phyloP scores from a whole-genome alignment of 2,329 filamentous ascomycete genomes.

The Monosporascus sp. region DNA sequence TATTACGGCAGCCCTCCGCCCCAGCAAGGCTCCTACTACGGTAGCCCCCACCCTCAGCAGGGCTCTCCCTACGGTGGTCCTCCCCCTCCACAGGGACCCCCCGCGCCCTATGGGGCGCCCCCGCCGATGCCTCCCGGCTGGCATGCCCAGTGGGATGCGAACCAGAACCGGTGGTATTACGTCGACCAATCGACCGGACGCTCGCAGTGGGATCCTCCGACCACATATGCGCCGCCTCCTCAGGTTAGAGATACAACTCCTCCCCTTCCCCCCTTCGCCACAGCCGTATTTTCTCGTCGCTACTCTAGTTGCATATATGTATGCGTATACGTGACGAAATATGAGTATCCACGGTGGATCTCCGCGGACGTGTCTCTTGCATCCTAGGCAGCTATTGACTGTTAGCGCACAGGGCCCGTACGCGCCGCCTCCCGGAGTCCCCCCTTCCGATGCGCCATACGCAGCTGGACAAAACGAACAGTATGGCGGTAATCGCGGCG shows the following conservation, averaged over 20 bases:
- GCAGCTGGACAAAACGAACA: background rate
- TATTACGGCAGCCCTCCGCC: background rate
- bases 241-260: background rate
- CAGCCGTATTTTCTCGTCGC: too few species aligned
- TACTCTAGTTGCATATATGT: too few species aligned
- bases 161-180: slow-evolving; percentile 50
- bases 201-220: slow-evolving; percentile 49
- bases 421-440: slow-evolving; percentile 9
- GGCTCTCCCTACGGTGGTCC: background rate
- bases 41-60: background rate
- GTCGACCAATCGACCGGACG: slow-evolving; percentile 50
- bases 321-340: too few species aligned
- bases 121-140: slow-evolving; percentile 10
- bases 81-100: slow-evolving; percentile 2
- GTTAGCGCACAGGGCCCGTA: slow-evolving; percentile 5
- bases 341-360: too few species aligned
- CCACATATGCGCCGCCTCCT: slow-evolving; percentile 8
- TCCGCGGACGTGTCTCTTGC: too few species aligned
- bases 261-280: too few species aligned
- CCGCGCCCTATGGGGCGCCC: slow-evolving; percentile 7
- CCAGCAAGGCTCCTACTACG: slow-evolving; percentile 1
- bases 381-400: background rate
- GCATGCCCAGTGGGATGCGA: slow-evolving; percentile 27
- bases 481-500: slow-evolving; percentile 1
- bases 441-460: slow-evolving; percentile 2